Conservation (phyloP, 2,329 filamentous ascomycete genomes). For the Claviceps africana region DNA sequence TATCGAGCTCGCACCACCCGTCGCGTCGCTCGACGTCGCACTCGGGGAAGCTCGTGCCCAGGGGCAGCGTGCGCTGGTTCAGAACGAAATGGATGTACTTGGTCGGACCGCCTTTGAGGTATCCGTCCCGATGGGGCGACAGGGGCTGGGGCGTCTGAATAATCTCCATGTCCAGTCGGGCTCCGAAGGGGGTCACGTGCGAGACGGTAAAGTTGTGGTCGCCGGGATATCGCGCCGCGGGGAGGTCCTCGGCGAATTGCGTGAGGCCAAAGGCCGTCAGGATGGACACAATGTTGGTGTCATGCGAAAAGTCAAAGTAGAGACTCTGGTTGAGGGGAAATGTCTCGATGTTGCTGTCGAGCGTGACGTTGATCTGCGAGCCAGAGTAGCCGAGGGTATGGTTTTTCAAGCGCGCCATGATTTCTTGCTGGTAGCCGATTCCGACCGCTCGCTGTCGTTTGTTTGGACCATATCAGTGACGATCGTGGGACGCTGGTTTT, state of each 20-base stretch:
- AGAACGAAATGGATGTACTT: constrained; percentile 61
- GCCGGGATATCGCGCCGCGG: constrained; percentile 38
- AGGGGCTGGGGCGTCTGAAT: constrained; percentile 55
- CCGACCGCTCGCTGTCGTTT: constrained; percentile 58
- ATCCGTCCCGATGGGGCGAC: constrained; percentile 37
- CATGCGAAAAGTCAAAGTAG: constrained; percentile 68
- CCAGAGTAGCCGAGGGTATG: constrained; percentile 46
- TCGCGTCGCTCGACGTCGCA: constrained; percentile 51
- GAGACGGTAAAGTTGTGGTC: constrained; percentile 50
- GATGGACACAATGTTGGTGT: constrained; percentile 58
- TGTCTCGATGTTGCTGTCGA: constrained; percentile 51
- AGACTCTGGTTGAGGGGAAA: constrained; percentile 62
- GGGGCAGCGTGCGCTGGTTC: constrained; percentile 59
- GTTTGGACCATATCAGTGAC: not conserved
- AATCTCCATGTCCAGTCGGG: constrained; percentile 59
- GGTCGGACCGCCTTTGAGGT: constrained; percentile 39
- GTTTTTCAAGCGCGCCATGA: constrained; percentile 55
- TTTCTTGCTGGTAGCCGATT: constrained; percentile 59
- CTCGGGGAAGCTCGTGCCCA: constrained; percentile 50
- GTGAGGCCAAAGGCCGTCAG: constrained; percentile 58
- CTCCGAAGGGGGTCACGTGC: constrained; percentile 58
- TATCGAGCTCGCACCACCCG: constrained; percentile 62
- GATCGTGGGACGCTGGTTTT: no score
- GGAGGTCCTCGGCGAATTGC: constrained; percentile 50
- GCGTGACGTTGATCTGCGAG: constrained; percentile 53